Conservation (phyloP, 2,329 filamentous ascomycete genomes). For the Pleurostoma richardsiae region DNA sequence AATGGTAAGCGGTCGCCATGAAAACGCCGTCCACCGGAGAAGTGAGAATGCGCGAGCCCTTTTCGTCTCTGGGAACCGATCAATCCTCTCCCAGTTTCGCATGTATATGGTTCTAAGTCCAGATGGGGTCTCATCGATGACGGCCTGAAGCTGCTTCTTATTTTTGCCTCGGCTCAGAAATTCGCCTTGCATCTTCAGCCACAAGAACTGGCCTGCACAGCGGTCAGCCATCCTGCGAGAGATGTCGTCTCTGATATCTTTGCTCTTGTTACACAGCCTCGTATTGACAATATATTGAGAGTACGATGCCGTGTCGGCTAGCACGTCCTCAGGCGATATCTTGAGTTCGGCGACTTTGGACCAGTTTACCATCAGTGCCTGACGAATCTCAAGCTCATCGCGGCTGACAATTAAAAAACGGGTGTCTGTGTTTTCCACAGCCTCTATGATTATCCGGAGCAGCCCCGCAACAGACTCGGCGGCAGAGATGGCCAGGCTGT, state of each 20-base stretch:
- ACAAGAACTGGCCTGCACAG: conserved; percentile 27
- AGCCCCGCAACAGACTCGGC: conserved; percentile 9
- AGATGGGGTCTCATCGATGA: conserved; percentile 17
- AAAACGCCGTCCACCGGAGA: conserved; percentile 22
- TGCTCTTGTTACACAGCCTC: conserved; percentile 19
- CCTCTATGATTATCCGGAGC: conserved; percentile 6
- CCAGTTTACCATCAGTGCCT: background rate
- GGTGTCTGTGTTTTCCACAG: conserved; percentile 3
- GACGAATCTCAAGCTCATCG: conserved; percentile 15
- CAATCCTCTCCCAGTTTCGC: conserved; percentile 20
- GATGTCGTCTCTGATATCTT: conserved; percentile 8
- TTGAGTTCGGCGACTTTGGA: conserved; percentile 6
- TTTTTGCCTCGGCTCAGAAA: conserved; percentile 17
- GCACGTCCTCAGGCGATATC: conserved; percentile 15
- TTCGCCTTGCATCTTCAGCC: conserved; percentile 21
- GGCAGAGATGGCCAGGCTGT: background rate
- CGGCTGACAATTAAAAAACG: conserved; percentile 20
- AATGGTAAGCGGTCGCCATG: conserved; percentile 12
- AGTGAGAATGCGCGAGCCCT: conserved; percentile 18
- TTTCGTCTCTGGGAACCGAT: conserved; percentile 2
- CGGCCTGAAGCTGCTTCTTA: conserved; percentile 18
- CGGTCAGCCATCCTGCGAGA: conserved; percentile 16
- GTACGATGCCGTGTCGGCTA: conserved; percentile 13
- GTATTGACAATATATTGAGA: conserved; percentile 18
- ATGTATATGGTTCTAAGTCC: conserved; percentile 23